A percentile compares a stretch with the other conserved stretches of the same genome.
These are phyloP conservation scores for Sarocladium kiliense DNA, from an alignment of 2,329 filamentous ascomycete species.

Conservation along the genomic window DNA sequence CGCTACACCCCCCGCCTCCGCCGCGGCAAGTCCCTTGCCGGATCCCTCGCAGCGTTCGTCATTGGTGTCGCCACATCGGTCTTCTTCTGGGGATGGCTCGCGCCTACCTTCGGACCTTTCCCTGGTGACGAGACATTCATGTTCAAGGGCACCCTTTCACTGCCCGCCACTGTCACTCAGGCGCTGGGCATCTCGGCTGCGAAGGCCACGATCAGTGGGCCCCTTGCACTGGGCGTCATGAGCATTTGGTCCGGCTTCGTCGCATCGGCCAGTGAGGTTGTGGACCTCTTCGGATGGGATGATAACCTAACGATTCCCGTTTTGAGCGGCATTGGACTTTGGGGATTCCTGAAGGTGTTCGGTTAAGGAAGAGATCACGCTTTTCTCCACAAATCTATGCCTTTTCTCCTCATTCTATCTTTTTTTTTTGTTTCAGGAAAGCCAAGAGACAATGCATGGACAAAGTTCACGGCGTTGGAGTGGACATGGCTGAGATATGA, in stretches of 20 bases:
- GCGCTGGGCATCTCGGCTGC: constrained; percentile 53
- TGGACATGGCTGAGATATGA: too few relatives aligned
- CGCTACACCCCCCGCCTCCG: constrained; percentile 82
- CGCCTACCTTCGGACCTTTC: constrained; percentile 61
- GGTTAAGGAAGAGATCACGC: constrained; percentile 36
- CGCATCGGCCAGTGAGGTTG: constrained; percentile 81
- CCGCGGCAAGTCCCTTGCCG: constrained; percentile 85
- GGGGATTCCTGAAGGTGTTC: constrained; percentile 87
- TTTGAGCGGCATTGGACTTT: constrained; percentile 81
- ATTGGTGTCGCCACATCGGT: constrained; percentile 79
- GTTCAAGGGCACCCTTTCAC: constrained; percentile 70
- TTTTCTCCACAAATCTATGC: not conserved
- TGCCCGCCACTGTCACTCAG: constrained; percentile 57
- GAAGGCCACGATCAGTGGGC: constrained; percentile 61
- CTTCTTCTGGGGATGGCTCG: constrained; percentile 84
- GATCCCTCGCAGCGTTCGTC: constrained; percentile 76
- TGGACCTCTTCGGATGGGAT: constrained; percentile 91
- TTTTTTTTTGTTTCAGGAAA: not conserved
- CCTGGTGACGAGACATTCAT: constrained; percentile 67
- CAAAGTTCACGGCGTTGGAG: too few relatives aligned
- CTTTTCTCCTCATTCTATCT: constrained; percentile 7
- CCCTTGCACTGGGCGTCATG: constrained; percentile 71
- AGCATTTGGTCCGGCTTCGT: constrained; percentile 84
- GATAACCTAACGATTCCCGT: constrained; percentile 97
- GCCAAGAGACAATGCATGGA: too few relatives aligned